phyloP scores from a whole-genome alignment of 2,329 filamentous ascomycete genomes.

The Apiospora malaysiana region DNA sequence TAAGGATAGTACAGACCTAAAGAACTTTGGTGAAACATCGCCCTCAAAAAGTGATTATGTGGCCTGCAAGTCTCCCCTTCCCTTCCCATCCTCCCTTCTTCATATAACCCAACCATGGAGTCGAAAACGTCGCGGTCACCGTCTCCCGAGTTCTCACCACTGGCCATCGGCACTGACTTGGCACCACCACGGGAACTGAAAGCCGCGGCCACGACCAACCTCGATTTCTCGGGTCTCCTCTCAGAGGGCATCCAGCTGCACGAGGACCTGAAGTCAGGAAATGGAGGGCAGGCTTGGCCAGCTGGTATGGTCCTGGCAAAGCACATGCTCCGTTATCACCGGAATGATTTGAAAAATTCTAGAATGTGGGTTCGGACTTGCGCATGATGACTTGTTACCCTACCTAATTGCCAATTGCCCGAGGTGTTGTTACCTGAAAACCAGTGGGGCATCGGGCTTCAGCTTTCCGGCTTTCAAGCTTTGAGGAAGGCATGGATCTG shows the following conservation, averaged over 20 bases:
- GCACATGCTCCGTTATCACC: constrained; percentile 81
- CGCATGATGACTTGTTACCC: constrained; percentile 6
- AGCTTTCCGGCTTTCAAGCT: background rate
- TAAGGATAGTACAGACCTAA: constrained; percentile 5
- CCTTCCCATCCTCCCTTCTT: background rate
- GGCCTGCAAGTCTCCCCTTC: background rate
- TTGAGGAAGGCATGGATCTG: background rate
- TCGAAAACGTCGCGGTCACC: constrained; percentile 37
- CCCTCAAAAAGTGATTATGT: constrained; percentile 8
- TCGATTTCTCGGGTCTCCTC: constrained; percentile 78
- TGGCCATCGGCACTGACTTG: constrained; percentile 59
- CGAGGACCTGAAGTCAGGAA: constrained; percentile 86
- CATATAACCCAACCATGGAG: constrained; percentile 23
- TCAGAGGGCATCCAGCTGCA: constrained; percentile 73
- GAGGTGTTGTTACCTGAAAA: background rate
- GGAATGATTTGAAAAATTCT: constrained; percentile 65
- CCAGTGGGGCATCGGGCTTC: background rate
- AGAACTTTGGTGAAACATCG: constrained; percentile 19
- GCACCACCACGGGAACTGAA: constrained; percentile 67
- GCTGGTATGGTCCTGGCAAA: constrained; percentile 87
- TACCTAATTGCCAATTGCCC: too few species aligned
- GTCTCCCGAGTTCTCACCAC: constrained; percentile 57
- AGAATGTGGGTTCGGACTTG: constrained; percentile 68
- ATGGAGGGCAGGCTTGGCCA: constrained; percentile 93
- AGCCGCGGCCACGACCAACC: constrained; percentile 54